phyloP scores from a whole-genome alignment of 1,139 yeast species.

The Blastobotrys aristatus region DNA sequence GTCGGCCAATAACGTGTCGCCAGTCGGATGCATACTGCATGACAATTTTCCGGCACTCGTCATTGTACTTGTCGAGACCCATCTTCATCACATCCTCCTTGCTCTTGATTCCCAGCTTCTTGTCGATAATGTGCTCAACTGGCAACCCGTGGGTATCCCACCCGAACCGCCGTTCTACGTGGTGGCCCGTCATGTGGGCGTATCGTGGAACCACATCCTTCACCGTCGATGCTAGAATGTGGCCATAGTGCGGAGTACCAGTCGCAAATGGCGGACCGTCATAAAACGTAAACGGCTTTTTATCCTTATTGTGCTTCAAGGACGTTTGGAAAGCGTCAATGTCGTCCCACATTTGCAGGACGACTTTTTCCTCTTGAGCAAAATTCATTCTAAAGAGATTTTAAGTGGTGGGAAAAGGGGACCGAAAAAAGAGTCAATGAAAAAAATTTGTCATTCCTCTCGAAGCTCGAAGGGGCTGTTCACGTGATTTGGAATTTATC shows the following conservation, averaged over 20 bases:
- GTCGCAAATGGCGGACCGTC: constrained; percentile 99
- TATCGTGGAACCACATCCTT: constrained; percentile 97
- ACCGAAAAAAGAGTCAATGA: background rate
- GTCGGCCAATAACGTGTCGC: constrained; percentile 85
- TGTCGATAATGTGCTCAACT: constrained; percentile 97
- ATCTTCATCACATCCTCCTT: constrained; percentile 89
- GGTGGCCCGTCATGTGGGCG: constrained; percentile 95
- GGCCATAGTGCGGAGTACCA: constrained; percentile 99
- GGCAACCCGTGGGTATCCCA: constrained; percentile 99
- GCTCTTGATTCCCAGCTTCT: constrained; percentile 87
- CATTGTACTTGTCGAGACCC: constrained; percentile 92
- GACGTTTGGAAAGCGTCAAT: constrained; percentile 90
- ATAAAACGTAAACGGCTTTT: constrained; percentile 85
- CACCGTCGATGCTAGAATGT: constrained; percentile 89
- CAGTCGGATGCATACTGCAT: constrained; percentile 96
- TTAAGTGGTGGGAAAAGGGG: background rate
- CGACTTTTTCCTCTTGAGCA: constrained; percentile 83
- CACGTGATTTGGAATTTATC: too few relatives aligned
- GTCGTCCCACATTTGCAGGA: constrained; percentile 78
- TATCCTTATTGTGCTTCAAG: constrained; percentile 73
- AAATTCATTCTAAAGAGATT: constrained; percentile 44
- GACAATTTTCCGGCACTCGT: constrained; percentile 91
- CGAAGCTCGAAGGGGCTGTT: too few relatives aligned
- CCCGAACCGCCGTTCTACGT: constrained; percentile 95
- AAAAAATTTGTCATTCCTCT: background rate